Base-by-base conservation (phyloP, 2,329 filamentous ascomycete species). In the Apiospora phragmitis region DNA sequence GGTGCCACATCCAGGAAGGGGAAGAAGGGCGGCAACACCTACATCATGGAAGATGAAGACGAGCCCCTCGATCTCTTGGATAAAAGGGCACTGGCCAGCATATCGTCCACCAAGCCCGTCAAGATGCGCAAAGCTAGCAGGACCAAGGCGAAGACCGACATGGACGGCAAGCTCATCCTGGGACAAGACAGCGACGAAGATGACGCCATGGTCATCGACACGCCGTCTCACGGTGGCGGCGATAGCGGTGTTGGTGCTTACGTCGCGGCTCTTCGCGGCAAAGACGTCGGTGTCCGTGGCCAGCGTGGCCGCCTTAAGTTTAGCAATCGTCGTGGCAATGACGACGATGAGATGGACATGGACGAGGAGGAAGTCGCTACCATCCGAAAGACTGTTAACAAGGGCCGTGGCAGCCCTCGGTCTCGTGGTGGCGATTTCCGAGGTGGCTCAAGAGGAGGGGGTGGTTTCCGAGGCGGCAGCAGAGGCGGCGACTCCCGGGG, bases 41-140 rank as follows among this genome's bases (percentile, higher is more conserved):
- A 96, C 82, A 98, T 99, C 76, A 89, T 97, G 72, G 95, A 98
- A 84, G 93, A 97, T 72, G 94, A 97, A 71, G 93, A 97, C 76
- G 96, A 98, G 80, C 96, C 96, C 1, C 91, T 99, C 55, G 96
- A 99, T 84, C 88, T 99, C 65, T 89, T 99, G 21, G 95, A 96
- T 77, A 93, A 94, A 72, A 92, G 92, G 79, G 94, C 95, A 11
- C 89, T 99, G 55, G 95, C 94, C 69, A 96, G 94, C 80, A 98
- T 99, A 77, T 97, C 95, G 3, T 94, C 93, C 6, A 97, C 94
- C 14, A 95, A 94, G 81, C 95, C 95, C 4, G 82, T 88, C 70
- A 91, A 90, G 79, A 81, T 88, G 75, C 88, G 88, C 79, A 86
- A 87, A 76, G 85, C 85, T 21, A 73, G 80, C 79, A 79, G 77